Base-by-base conservation (phyloP, 176 grass and related monocot genomes). In the Raddia distichophylla region DNA sequence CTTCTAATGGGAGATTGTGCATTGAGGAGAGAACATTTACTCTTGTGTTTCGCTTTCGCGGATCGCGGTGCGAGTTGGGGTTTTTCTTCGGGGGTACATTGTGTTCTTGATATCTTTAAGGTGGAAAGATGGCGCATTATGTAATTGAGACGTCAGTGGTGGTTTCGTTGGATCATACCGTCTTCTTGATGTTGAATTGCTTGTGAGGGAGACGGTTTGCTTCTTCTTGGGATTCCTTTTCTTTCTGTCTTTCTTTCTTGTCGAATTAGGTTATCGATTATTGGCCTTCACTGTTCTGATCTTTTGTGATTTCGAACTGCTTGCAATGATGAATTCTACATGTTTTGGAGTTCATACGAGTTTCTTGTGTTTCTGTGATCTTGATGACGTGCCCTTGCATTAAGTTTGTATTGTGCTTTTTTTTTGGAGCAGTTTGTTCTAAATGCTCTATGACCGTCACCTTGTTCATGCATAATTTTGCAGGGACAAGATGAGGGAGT, bases 401-500 rank as follows among this genome's bases (percentile, higher is more conserved):
- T 10, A 34, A n/a, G 8, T 9, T 61, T 72, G 61, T 18, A 60
- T 15, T 56, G 47, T 75, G 11, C 8, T 42, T 27, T 27, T 15
- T 7, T 7, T 66, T 58, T 45, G 10, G 9, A 85, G 33, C 52
- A 18, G 14, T 49, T 62, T 68, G 8, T 78, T 45, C 33, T 12
- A 17, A 77, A 52, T 62, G 42, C 5, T 16, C 60, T 64, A 37
- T 6, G 9, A 57, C 60, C 14, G n/a, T 48, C 67, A 73, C 14
- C 47, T 68, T 49, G 44, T 82, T 82, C 74, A 22, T 83, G 78
- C 67, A 51, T 64, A 33, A 74, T 85, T 87, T 75, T 70, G 48
- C 80, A 95, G 95, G 78, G 82, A 82, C 67, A 88, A 46, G n/a
- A 78, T 93, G 55, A 84, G 76, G 32, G 86, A 86, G 60, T 86